phyloP scores from a whole-genome alignment of 2,329 filamentous ascomycete genomes.

The Hansfordia pulvinata region DNA sequence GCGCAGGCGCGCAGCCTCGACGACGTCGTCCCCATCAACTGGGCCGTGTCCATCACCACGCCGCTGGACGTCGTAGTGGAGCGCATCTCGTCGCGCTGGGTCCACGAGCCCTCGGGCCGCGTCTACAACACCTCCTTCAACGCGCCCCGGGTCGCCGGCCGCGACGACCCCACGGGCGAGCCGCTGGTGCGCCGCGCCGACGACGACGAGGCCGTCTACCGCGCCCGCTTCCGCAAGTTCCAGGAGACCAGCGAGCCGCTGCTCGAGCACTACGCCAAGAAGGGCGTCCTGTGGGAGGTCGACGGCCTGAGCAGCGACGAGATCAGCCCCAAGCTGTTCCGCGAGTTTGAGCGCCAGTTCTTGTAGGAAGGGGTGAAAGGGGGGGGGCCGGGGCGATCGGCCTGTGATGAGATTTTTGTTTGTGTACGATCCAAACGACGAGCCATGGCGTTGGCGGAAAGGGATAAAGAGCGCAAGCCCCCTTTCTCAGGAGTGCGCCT shows the following conservation, averaged over 20 bases:
- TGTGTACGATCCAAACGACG: too few species aligned
- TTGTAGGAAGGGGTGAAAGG: too few species aligned
- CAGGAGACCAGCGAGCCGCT: constrained; percentile 75
- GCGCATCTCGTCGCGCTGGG: constrained; percentile 84
- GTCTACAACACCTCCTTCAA: constrained; percentile 96
- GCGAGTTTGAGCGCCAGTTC: constrained; percentile 73
- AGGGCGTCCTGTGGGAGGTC: constrained; percentile 76
- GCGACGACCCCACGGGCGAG: constrained; percentile 87
- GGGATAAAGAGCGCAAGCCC: too few species aligned
- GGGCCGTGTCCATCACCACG: constrained; percentile 77
- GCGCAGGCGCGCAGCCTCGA: constrained; percentile 68
- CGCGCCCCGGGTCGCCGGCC: constrained; percentile 63
- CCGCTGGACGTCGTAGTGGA: constrained; percentile 77
- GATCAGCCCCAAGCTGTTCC: constrained; percentile 79
- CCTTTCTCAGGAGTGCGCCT: too few species aligned
- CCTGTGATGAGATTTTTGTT: too few species aligned
- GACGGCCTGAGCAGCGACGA: constrained; percentile 85
- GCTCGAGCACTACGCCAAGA: constrained; percentile 76
- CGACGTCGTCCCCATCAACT: constrained; percentile 79
- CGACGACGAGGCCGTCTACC: constrained; percentile 79
- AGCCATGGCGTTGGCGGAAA: too few species aligned
- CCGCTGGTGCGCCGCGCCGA: constrained; percentile 69
- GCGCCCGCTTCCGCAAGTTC: constrained; percentile 66
- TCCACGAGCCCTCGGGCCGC: constrained; percentile 79
- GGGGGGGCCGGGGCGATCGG: too few species aligned